Base-by-base conservation (phyloP, 768 basidiomycete genomes). In the Crassisporium funariophilum region DNA sequence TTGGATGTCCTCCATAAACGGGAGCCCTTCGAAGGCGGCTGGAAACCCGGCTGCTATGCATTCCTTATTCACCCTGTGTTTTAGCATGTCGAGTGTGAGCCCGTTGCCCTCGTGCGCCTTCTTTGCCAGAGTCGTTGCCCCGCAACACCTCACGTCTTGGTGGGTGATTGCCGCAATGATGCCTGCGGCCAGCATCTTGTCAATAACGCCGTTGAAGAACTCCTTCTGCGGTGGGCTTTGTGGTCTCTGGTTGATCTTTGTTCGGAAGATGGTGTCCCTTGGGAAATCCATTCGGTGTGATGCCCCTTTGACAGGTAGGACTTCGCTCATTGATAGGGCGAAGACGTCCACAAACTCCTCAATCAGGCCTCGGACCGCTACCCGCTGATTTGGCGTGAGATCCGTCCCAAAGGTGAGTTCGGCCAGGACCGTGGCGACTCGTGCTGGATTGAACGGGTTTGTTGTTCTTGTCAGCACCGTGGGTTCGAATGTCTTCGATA, bases 331-430 rank as follows among this genome's bases (percentile, higher is more conserved):
- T 2, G 64, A 61, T 0, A 72, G 41, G 13, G 69, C 67, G 39
- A 73, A 77, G 21, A 59, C 57, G 46, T 76, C 73, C 0, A 74
- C 70, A 44, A 56, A 71, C 27, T 64, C 48, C 0, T 1, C 20
- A 0, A 76, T 23, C 3, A 72, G 36, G 0, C 16, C 36, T 2
- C 33, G 17, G 0, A 69, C 61, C n/a, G 41, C 34, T 9, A 11
- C 9, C 2, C 50, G 38, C 36, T 76, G 44, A 0, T 44, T 46
- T 1, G 22, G 12, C 0, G 58, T 56, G 0, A 74, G 38, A 37
- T 75, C 70, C 0, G 35, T 19, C 1, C 69, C 70, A 10, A 70
- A 52, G 1, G 40, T 45, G 2, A 67, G 54, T 31, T 52, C 31
- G 24, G n/a, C 3, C 20, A 63, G 12, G 1, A 71, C 50, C 9